Base-by-base conservation (phyloP, 202 grass and related monocot genomes). In the Alloteropsis angusta region DNA sequence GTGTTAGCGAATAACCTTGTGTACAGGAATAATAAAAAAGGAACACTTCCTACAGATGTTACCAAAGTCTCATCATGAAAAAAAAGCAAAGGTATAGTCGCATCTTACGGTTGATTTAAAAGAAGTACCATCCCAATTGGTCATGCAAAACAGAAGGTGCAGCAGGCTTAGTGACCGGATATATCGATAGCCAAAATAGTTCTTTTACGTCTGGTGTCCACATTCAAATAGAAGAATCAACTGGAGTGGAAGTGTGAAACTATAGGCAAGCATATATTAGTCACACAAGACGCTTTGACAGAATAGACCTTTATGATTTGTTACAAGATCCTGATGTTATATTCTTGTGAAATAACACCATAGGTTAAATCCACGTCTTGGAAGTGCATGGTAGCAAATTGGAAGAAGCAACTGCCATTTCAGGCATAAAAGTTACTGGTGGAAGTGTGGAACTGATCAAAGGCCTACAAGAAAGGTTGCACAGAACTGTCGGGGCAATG, bases 401-500 rank as follows among this genome's bases (percentile, higher is more conserved):
- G n/a, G 62, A 66, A 25, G 61, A 67, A 42, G 62, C 47, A 54
- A 67, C 35, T 67, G 11, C 77, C 34, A 60, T 18, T 80, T 75
- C 16, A 48, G 59, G 59, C 37, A 58, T 23, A 9, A 13, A 75
- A 67, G 37, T 10, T 36, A 63, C 1, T 61, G 79, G 6, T 37
- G 10, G 54, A 57, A 57, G 54, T 13, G 8, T 23, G 55, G 53
- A 60, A 77, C 22, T 16, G 22, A 52, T 61, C 30, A 32, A 32
- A 44, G 14, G 32, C 55, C 55, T 52, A 61, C 38, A 85, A 64
- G 68, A 87, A 55, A 80, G 8, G 15, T 64, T 17, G 19, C 11
- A 11, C 23, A 58, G 17, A 43, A 81, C 30, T 17, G 19, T 74
- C 12, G 69, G 36, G 55, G 2, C 57, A 63, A 64, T 30, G 45